Evolutionary conservation across 139 green algal genomes (phyloP).

Genomic region (Volvox reticuliferus): DNA sequence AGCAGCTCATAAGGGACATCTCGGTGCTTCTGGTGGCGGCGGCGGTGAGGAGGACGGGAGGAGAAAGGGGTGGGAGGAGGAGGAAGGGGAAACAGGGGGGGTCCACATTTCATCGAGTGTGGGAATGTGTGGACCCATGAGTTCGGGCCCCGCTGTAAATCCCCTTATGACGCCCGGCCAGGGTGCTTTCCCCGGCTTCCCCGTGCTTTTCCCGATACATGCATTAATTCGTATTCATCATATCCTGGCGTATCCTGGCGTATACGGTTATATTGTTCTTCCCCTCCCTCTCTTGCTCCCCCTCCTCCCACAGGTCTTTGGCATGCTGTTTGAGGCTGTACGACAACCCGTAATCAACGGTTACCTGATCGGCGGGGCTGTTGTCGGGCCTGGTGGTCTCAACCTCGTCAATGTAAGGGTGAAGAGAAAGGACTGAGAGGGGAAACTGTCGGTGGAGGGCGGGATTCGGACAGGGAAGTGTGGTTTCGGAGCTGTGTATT

Average conservation of each 20-base stretch:
- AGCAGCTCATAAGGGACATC: conserved; percentile 89
- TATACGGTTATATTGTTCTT: not conserved
- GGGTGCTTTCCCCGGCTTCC: too few species aligned
- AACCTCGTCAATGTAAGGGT: conserved; percentile 74
- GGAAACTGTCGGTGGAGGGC: too few species aligned
- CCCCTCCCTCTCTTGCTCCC: not conserved
- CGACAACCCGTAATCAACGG: conserved; percentile 95
- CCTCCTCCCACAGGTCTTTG: conserved; percentile 66
- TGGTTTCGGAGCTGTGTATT: too few species aligned
- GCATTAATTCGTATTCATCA: too few species aligned
- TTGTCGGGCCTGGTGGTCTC: conserved; percentile 94
- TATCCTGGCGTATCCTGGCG: too few species aligned
- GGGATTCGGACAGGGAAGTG: too few species aligned
- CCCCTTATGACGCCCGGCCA: too few species aligned
- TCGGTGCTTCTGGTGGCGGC: conserved; percentile 80
- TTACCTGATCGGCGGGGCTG: conserved; percentile 94
- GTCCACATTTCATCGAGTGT: too few species aligned
- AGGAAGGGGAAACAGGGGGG: not conserved
- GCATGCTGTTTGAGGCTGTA: conserved; percentile 81
- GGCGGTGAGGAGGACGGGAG: conserved; percentile 57
- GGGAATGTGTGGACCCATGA: too few species aligned
- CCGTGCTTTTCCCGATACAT: too few species aligned
- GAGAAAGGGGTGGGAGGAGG: not conserved
- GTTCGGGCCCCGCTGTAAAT: too few species aligned
- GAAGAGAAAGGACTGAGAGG: too few species aligned